Conservation (phyloP, 768 basidiomycete species). For the Polyporus arcularius region DNA sequence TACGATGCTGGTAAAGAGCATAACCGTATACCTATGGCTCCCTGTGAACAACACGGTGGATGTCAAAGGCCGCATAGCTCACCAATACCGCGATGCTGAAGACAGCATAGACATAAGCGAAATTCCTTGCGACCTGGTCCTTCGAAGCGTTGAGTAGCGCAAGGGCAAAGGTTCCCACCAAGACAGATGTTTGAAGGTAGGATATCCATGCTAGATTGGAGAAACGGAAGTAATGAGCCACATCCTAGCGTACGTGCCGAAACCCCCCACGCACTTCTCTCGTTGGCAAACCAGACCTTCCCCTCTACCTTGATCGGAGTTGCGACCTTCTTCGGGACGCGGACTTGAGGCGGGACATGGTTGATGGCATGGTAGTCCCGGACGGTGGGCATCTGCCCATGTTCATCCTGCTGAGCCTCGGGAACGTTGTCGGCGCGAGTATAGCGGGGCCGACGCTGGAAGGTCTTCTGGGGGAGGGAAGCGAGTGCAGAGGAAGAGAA, state of each 20-base stretch:
- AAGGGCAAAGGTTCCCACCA: conserved; percentile 82
- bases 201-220: conserved; percentile 76
- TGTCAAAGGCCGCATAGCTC: conserved; percentile 15
- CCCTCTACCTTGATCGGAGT: conserved; percentile 86
- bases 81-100: conserved; percentile 77
- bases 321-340: conserved; percentile 80
- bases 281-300: conserved; percentile 98
- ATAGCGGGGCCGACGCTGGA: conserved; percentile 46
- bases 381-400: conserved; percentile 60
- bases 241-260: not conserved
- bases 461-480: conserved; percentile 43
- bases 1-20: conserved; percentile 79
- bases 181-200: conserved; percentile 84
- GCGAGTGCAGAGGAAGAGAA: conserved; percentile 69
- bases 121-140: conserved; percentile 63
- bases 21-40: conserved; percentile 77
- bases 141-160: conserved; percentile 88
- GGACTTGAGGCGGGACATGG: conserved; percentile 58
- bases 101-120: conserved; percentile 81
- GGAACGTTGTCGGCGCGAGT: conserved; percentile 76
- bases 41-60: not conserved
- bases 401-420: conserved; percentile 49
- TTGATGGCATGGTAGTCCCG: conserved; percentile 79
- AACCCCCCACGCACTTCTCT: conserved; percentile 68
- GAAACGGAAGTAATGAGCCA: not conserved